Evolutionary conservation across 78 protist genomes (phyloP).

Genomic region (Dictyostelium citrinum): DNA sequence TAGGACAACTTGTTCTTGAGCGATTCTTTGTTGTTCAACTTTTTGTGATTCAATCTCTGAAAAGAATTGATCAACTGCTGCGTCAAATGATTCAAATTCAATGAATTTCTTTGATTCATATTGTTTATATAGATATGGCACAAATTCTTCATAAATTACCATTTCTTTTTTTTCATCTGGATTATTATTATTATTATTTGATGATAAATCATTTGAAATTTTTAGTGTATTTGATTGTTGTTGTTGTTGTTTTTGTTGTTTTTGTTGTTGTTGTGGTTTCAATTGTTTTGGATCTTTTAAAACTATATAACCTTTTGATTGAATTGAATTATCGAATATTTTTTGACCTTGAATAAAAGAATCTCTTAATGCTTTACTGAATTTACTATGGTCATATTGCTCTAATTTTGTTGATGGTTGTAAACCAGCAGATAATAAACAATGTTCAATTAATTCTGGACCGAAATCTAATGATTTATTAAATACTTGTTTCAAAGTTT

Average conservation of each 20-base stretch:
- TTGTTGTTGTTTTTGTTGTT: slow-evolving; percentile 10
- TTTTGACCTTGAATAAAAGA: slow-evolving; percentile 40
- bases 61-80: slow-evolving; percentile 94
- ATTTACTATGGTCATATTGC: neutral
- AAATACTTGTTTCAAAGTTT: slow-evolving; percentile 58
- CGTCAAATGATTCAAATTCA: slow-evolving; percentile 84
- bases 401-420: slow-evolving; percentile 26
- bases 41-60: slow-evolving; percentile 83
- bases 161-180: neutral
- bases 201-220: neutral
- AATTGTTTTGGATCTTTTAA: slow-evolving; percentile 20
- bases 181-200: neutral
- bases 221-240: neutral
- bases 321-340: slow-evolving; percentile 5
- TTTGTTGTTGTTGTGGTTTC: slow-evolving; percentile 19
- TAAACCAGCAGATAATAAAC: slow-evolving; percentile 42
- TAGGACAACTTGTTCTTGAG: slow-evolving; percentile 73
- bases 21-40: slow-evolving; percentile 79
- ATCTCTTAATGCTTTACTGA: neutral
- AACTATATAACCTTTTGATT: slow-evolving; percentile 55
- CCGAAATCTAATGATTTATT: slow-evolving; percentile 66
- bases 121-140: slow-evolving; percentile 81
- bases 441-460: slow-evolving; percentile 68
- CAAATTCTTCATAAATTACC: slow-evolving; percentile 86
- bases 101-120: neutral